Conservation (phyloP, 352 stramenopile genomes). For the Phytophthora sansomeana region DNA sequence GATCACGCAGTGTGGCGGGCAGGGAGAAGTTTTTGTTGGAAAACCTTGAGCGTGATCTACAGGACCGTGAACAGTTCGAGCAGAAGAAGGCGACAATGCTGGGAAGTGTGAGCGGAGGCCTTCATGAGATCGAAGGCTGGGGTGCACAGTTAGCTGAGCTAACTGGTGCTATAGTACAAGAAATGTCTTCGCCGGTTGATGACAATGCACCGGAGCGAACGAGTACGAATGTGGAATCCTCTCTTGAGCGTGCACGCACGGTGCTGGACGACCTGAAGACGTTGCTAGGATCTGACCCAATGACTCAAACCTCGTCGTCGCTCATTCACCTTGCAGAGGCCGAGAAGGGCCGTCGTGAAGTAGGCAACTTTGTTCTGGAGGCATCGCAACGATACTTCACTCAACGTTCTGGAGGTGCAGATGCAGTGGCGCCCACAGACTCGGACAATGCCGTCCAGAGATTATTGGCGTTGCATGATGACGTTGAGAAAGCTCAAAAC, state of each 20-base stretch:
- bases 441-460: constrained; percentile 22
- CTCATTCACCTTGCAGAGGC: constrained; percentile 54
- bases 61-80: constrained; percentile 37
- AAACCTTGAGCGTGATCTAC: constrained; percentile 52
- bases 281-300: constrained; percentile 51
- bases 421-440: background rate
- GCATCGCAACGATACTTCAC: constrained; percentile 47
- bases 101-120: constrained; percentile 22
- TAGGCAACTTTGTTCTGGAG: constrained; percentile 58
- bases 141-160: constrained; percentile 35
- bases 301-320: constrained; percentile 58
- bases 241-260: constrained; percentile 36
- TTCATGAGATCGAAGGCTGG: constrained; percentile 57
- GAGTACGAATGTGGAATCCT: constrained; percentile 22
- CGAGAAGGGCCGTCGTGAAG: constrained; percentile 64
- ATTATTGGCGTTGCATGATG: constrained; percentile 50
- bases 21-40: constrained; percentile 52
- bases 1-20: constrained; percentile 33
- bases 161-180: constrained; percentile 39
- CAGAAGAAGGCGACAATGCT: constrained; percentile 34
- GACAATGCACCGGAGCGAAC: constrained; percentile 23
- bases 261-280: constrained; percentile 50
- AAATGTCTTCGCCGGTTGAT: constrained; percentile 39
- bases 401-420: background rate
- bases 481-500: constrained; percentile 56